A percentile compares a stretch with the other conserved stretches of the same genome.
These are phyloP conservation scores for Insectozyma bohioensis DNA, from an alignment of 1,139 yeast species.

Conservation along the genomic window DNA sequence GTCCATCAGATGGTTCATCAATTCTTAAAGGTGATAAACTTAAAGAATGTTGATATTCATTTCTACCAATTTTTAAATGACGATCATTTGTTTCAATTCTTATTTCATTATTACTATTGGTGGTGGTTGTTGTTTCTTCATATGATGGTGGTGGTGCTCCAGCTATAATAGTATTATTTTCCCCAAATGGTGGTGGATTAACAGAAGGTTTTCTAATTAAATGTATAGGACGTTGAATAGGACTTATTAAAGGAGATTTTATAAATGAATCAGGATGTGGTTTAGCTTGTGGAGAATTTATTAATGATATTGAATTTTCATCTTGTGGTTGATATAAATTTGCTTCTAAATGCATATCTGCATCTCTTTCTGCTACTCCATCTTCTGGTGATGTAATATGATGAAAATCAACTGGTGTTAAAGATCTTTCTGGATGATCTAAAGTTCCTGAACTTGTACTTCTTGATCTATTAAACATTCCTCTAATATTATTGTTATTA, in stretches of 20 bases:
- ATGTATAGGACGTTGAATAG: conserved; percentile 37
- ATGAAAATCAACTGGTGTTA: conserved; percentile 22
- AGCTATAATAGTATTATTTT: conserved; percentile 32
- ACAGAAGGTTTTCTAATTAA: conserved; percentile 35
- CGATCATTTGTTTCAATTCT: conserved; percentile 4
- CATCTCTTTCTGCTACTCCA: conserved; percentile 19
- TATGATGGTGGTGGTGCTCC: conserved; percentile 40
- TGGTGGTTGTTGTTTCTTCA: conserved; percentile 22
- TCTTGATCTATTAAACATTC: conserved; percentile 5
- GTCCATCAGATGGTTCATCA: conserved; percentile 11
- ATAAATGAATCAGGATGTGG: conserved; percentile 43
- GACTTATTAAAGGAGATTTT: conserved; percentile 37
- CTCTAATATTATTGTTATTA: conserved; percentile 5
- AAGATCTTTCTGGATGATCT: conserved; percentile 1
- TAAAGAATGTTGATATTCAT: conserved; percentile 7
- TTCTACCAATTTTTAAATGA: conserved; percentile 1
- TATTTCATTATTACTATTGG: conserved; percentile 12
- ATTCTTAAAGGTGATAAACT: conserved; percentile 17
- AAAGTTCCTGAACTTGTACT: background rate
- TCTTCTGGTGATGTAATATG: conserved; percentile 32
- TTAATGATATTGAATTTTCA: conserved; percentile 22
- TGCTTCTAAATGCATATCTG: conserved; percentile 51
- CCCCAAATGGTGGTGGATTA: conserved; percentile 47
- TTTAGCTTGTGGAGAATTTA: conserved; percentile 59
- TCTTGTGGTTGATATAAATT: conserved; percentile 61